phyloP scores from a whole-genome alignment of 345 rosid species.

The Firmiana major region DNA sequence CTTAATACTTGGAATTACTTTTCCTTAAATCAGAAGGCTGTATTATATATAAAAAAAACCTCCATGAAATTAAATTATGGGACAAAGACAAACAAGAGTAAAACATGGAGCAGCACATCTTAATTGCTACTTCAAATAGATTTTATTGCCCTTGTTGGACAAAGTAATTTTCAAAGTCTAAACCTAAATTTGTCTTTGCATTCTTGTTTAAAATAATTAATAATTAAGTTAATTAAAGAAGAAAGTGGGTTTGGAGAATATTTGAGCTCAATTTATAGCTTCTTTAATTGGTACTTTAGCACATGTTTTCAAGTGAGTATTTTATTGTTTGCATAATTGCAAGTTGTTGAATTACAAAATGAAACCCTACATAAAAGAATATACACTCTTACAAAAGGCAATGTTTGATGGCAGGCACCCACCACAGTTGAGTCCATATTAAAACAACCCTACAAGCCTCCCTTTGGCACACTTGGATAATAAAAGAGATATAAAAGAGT shows the following conservation, averaged over 20 bases:
- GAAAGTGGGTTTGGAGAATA: no score
- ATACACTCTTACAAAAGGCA: not conserved
- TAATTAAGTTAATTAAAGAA: no score
- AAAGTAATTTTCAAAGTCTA: not conserved
- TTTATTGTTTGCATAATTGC: not conserved
- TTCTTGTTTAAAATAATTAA: no score
- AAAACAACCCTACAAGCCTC: conserved; percentile 8
- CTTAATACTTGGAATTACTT: no score
- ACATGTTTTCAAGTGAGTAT: no score
- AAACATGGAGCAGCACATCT: not conserved
- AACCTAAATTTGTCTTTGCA: conserved; percentile 5
- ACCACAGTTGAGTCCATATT: conserved; percentile 14
- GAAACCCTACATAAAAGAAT: not conserved
- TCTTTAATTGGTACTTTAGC: no score
- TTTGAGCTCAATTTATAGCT: no score
- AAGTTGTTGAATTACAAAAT: not conserved
- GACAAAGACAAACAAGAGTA: not conserved
- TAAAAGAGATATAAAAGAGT: not conserved
- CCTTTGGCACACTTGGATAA: conserved; percentile 9
- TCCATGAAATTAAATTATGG: not conserved
- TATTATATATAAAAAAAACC: no score
- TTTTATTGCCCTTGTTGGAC: no score
- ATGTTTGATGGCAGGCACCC: conserved; percentile 9
- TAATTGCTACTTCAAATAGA: not conserved
- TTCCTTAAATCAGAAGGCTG: no score